Conservation (phyloP, 768 basidiomycete genomes). For the Trametes maxima region DNA sequence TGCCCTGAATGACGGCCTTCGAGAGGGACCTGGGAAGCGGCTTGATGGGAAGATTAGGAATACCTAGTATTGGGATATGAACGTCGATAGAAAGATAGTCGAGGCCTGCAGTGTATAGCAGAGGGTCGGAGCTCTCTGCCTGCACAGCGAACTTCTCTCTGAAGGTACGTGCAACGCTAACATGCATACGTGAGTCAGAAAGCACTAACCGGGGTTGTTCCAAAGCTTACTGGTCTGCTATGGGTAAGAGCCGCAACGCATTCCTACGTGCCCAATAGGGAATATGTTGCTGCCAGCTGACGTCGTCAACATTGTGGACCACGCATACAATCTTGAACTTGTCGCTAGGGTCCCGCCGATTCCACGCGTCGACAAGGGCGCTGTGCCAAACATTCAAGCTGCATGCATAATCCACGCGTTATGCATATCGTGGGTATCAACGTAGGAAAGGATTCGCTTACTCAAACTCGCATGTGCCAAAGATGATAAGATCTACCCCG, state of each 20-base stretch:
- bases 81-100: constrained; percentile 41
- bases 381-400: constrained; percentile 32
- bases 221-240: constrained; percentile 43
- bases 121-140: constrained; percentile 37
- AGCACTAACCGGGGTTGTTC: neutral
- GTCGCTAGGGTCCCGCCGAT: constrained; percentile 35
- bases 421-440: neutral
- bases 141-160: constrained; percentile 32
- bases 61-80: constrained; percentile 39
- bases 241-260: constrained; percentile 42
- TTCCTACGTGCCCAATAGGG: constrained; percentile 41
- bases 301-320: constrained; percentile 40
- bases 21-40: constrained; percentile 32
- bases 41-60: constrained; percentile 33
- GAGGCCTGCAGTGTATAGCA: constrained; percentile 35
- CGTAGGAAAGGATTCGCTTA: constrained; percentile 23
- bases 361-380: constrained; percentile 39
- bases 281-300: constrained; percentile 36
- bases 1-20: constrained; percentile 46
- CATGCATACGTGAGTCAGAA: neutral
- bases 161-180: constrained; percentile 38
- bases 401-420: neutral
- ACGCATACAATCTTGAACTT: constrained; percentile 48
- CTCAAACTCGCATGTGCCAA: constrained; percentile 52
- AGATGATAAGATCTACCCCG: constrained; percentile 41